Evolutionary conservation across 108 stramenopile species (phyloP).

Genomic region (Nannochloropsis salina): DNA sequence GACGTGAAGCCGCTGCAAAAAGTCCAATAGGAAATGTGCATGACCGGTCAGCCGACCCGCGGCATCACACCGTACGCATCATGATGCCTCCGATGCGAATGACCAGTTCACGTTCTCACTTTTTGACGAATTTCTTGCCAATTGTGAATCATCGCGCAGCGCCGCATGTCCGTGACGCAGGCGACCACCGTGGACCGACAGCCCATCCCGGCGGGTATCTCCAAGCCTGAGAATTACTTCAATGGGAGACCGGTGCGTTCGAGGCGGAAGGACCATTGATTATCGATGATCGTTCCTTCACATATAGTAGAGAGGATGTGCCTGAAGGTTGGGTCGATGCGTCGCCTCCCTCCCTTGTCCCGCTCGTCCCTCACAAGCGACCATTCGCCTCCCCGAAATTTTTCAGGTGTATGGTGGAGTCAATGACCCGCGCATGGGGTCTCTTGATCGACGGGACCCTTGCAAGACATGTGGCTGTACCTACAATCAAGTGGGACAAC

Average conservation of each 20-base stretch:
- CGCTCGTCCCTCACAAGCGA: too few relatives aligned
- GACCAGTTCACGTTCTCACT: too few relatives aligned
- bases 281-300: background rate
- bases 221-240: slow-evolving; percentile 66
- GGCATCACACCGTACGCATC: too few relatives aligned
- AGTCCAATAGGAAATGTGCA: too few relatives aligned
- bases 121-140: background rate
- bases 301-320: background rate
- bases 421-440: slow-evolving; percentile 92
- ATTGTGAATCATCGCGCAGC: slow-evolving; percentile 37
- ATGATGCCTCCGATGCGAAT: too few relatives aligned
- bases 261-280: background rate
- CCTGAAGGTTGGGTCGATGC: background rate
- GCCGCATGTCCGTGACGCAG: slow-evolving; percentile 86
- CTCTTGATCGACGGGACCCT: slow-evolving; percentile 43
- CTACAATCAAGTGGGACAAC: slow-evolving; percentile 48
- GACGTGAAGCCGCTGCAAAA: too few relatives aligned
- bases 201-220: slow-evolving; percentile 83
- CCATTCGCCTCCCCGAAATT: background rate
- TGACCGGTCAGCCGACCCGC: too few relatives aligned
- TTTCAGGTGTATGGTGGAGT: slow-evolving; percentile 82
- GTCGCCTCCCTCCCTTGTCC: too few relatives aligned
- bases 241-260: background rate
- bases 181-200: slow-evolving; percentile 78
- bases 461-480: slow-evolving; percentile 55